Evolutionary conservation across 768 basidiomycete genomes (phyloP), one percentile per base, ranked within the genome.

Genomic region (Exidia glandulosa): DNA sequence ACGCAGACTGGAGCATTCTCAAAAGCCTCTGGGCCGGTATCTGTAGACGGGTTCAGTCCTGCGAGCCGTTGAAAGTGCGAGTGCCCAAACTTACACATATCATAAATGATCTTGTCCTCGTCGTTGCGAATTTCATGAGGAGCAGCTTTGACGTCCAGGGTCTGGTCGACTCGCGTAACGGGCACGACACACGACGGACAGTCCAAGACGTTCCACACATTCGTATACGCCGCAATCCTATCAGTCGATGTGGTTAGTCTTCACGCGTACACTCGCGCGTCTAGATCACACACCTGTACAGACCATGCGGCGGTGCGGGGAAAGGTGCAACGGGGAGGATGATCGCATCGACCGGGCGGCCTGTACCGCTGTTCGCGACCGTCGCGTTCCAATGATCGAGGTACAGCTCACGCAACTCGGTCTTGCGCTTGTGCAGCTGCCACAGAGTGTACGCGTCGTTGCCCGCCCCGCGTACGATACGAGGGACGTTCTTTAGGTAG

Each of bases 301-400:
- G 67, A 16, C 86, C 87, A 66, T 88, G 88, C 13, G 83, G 86
- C 3, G 81, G 72, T 1, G 88, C 85, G 1, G 77, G 71, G 66
- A 74, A 83, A 1, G 86, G 76, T 1, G 84, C 83, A 2, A 74
- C 76, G 27, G 90, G 86, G 2, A 76, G 71, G 34, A 91, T 84
- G 63, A 92, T 81, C 1, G 85, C 88, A 66, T 91, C 90, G 4
- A 90, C 79, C 3, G 87, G 85, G 2, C 90, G 72, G 1, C 85
- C 86, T 0, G 87, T 90, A 0, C 79, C 80, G 0, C 87, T 90
- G 10, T 64, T 52, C 0, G 58, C 61, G 9, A 64, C 71, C 0
- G 83, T 86, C 3, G 70, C 74, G 57, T 83, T 77, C 88, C 87
- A 90, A 55, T 80, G 70, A 54, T 83, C 78, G 55, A 86, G 69